Evolutionary conservation across 2,329 filamentous ascomycete genomes (phyloP).

Genomic region (Talaromyces sp.): DNA sequence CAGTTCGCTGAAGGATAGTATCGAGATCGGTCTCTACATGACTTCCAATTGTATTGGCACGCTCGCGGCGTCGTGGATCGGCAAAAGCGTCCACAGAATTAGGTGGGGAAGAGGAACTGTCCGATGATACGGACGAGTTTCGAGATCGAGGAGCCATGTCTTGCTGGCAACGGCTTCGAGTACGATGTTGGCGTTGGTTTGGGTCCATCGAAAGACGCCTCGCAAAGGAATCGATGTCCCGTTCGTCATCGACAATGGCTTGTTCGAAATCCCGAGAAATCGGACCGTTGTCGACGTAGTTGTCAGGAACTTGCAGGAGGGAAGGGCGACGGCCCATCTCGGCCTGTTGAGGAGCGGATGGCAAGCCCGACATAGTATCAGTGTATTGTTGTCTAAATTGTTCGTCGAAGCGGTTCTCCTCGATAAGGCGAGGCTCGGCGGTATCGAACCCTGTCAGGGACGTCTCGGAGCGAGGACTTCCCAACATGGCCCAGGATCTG

Average conservation of each 20-base stretch:
- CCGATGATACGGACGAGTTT: slow-evolving; percentile 48
- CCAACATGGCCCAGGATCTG: slow-evolving; percentile 39
- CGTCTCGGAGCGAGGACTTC: slow-evolving; percentile 62
- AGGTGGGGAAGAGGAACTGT: slow-evolving; percentile 76
- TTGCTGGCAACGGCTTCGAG: slow-evolving; percentile 35
- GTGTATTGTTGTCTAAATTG: slow-evolving; percentile 30
- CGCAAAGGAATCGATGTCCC: slow-evolving; percentile 34
- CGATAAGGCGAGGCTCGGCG: slow-evolving; percentile 68
- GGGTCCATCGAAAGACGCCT: slow-evolving; percentile 43
- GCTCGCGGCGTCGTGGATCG: slow-evolving; percentile 78
- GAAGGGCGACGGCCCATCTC: slow-evolving; percentile 47
- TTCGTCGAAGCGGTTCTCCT: slow-evolving; percentile 63
- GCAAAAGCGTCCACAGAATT: slow-evolving; percentile 98
- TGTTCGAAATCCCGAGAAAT: slow-evolving; percentile 79
- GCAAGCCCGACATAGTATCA: slow-evolving; percentile 38
- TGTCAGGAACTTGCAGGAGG: slow-evolving; percentile 47
- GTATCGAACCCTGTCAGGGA: slow-evolving; percentile 59
- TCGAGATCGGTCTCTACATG: slow-evolving; percentile 53
- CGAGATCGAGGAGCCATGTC: slow-evolving; percentile 43
- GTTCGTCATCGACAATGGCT: slow-evolving; percentile 73
- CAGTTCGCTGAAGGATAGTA: slow-evolving; percentile 63
- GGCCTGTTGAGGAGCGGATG: slow-evolving; percentile 43
- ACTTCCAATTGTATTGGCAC: slow-evolving; percentile 64
- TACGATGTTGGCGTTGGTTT: slow-evolving; percentile 34
- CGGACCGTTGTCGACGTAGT: slow-evolving; percentile 41